Evolutionary conservation across 164 flowering plant species (phyloP), one percentile per base, ranked within the genome.

Genomic region (Aristolochia contorta): DNA sequence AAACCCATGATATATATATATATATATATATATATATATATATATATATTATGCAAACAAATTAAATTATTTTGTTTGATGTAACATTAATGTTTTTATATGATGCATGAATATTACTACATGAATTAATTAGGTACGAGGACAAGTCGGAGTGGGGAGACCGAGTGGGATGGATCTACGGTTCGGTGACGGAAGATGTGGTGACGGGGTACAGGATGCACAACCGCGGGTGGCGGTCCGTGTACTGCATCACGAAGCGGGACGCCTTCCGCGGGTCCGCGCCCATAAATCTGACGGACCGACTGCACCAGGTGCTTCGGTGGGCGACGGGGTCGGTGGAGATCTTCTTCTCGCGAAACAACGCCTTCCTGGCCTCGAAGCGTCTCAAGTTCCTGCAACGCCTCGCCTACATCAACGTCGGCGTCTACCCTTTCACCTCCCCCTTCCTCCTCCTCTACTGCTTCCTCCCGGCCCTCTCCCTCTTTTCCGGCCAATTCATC

Each of bases 131-230:
- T 12, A 82, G 86, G 86, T 83, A 81, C 52, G 89, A 84, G 72
- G 96, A 87, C 75, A 87, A 87, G 71, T 84, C 96, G 0, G 91
- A 87, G 67, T 85, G 96, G 96, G 96, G 96, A 0, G 87, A 78
- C 32, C 71, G 96, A 1, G 87, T 87, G 16, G 96, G 96, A 0
- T 87, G 96, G 91, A 87, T 87, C 64, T 87, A 87, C 48, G 95
- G 95, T 12, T 87, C 94, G 0, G 90, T 87, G 57, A 87, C 90
- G 1, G 94, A 87, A 32, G 94, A 87, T 52, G 95, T 87, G 67
- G 95, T 87, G 57, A 85, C 95, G 16, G 96, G 96, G 12, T 87
- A 85, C 71, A 74, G 89, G 4, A 85, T 87, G 96, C 96, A 87
- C 75, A 87, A 87, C 69, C 81, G 91, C 14, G 96, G 96, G 0